Evolutionary conservation across 169 alveolate species (phyloP).

Genomic region (Cryptosporidium meleagridis): DNA sequence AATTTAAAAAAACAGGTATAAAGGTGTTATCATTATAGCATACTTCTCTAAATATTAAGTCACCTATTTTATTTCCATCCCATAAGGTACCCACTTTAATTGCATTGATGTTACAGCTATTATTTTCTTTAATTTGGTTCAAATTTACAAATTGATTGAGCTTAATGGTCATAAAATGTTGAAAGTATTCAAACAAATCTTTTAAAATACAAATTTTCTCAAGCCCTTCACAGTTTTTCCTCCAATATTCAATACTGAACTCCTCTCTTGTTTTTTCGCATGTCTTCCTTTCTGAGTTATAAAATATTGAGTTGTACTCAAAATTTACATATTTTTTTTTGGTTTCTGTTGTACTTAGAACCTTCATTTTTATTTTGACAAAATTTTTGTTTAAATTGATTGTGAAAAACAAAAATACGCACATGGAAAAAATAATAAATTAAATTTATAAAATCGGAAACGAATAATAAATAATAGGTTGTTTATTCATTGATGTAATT

Average conservation of each 20-base stretch:
- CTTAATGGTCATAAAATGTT: not conserved
- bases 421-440: slow-evolving; percentile 15
- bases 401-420: not conserved
- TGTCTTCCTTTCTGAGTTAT: not conserved
- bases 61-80: slow-evolving; percentile 60
- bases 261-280: not conserved
- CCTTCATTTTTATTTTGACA: not conserved
- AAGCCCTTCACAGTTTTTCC: not conserved
- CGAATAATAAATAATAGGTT: not conserved
- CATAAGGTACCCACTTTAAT: slow-evolving; percentile 45
- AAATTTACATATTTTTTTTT: not conserved
- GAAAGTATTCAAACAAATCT: not conserved
- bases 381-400: not conserved
- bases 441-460: not conserved
- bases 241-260: slow-evolving; percentile 34
- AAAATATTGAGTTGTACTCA: not conserved
- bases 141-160: not conserved
- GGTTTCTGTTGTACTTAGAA: not conserved
- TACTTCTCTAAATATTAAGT: slow-evolving; percentile 52
- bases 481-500: not conserved
- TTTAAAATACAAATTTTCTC: not conserved
- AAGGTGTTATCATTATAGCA: slow-evolving; percentile 12
- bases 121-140: not conserved
- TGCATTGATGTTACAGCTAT: not conserved
- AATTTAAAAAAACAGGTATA: slow-evolving; percentile 44